Evolutionary conservation across 306 rosid genomes (phyloP).

Genomic region (Castanea sativa): DNA sequence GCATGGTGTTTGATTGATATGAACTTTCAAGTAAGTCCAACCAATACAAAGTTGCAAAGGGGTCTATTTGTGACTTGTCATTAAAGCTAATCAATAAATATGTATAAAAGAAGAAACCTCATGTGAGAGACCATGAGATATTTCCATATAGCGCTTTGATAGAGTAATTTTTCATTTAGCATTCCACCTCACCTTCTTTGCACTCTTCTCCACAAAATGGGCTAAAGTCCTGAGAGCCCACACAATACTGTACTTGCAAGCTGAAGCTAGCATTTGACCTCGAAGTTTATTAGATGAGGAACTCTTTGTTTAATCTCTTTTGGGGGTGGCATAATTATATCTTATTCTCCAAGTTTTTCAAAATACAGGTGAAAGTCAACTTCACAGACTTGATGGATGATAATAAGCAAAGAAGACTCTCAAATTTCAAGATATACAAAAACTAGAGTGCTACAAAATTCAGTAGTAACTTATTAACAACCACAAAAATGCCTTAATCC

Average conservation of each 20-base stretch:
- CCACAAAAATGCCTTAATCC: too few species aligned
- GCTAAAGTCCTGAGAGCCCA: too few species aligned
- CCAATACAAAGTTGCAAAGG: not conserved
- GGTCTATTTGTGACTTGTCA: not conserved
- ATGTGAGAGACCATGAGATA: too few species aligned
- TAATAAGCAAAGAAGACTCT: slow-evolving; percentile 5
- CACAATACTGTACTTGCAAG: not conserved
- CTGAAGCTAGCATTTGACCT: not conserved
- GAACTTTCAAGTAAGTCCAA: not conserved
- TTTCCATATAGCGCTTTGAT: too few species aligned
- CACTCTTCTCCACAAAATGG: too few species aligned
- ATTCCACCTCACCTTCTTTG: too few species aligned
- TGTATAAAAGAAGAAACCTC: not conserved
- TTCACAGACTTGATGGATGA: slow-evolving; percentile 82
- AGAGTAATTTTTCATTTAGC: too few species aligned
- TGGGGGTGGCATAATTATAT: not conserved
- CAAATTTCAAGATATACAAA: not conserved
- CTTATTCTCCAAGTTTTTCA: slow-evolving; percentile 96
- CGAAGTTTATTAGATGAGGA: not conserved
- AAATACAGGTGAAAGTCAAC: slow-evolving; percentile 76
- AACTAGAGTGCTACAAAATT: not conserved
- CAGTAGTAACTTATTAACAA: not conserved
- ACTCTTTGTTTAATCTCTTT: too few species aligned
- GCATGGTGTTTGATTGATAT: not conserved
- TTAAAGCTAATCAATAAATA: not conserved